These are phyloP conservation scores for Artemisia argyi DNA, from an alignment of 129 eudicot genomes.

Conservation along the genomic window DNA sequence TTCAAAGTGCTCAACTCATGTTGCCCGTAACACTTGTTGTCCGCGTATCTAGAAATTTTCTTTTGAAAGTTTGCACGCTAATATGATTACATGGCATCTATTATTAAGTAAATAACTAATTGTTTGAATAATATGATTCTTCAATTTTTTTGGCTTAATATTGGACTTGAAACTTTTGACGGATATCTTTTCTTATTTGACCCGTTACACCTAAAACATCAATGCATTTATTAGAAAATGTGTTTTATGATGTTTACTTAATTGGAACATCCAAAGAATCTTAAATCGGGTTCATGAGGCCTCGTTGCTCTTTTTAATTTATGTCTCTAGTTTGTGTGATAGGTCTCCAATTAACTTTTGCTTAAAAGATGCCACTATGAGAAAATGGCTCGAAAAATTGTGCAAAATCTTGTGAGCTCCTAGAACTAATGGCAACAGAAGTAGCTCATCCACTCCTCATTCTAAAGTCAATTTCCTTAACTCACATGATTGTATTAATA, in stretches of 20 bases:
- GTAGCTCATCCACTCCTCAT: conserved; percentile 9
- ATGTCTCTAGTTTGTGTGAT: neutral
- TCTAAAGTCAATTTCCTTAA: neutral
- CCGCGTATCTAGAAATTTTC: too few relatives aligned
- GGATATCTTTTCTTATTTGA: too few relatives aligned
- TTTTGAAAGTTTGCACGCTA: too few relatives aligned
- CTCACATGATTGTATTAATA: neutral
- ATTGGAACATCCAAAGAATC: neutral
- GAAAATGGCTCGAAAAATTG: neutral
- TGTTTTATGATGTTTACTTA: neutral
- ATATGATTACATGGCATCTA: too few relatives aligned
- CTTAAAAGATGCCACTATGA: neutral
- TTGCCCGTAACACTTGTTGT: too few relatives aligned
- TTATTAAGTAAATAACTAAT: too few relatives aligned
- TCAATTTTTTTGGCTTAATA: too few relatives aligned
- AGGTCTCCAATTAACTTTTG: neutral
- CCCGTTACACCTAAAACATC: too few relatives aligned
- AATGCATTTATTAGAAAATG: neutral
- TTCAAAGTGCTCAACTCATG: too few relatives aligned
- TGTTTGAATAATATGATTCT: too few relatives aligned
- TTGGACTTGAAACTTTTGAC: too few relatives aligned
- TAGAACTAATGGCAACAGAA: conserved; percentile 5
- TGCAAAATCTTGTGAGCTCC: neutral
- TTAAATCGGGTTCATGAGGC: too few relatives aligned
- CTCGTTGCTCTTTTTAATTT: neutral